phyloP scores from a whole-genome alignment of 2,329 filamentous ascomycete species.

The Hypomyces rosellus region DNA sequence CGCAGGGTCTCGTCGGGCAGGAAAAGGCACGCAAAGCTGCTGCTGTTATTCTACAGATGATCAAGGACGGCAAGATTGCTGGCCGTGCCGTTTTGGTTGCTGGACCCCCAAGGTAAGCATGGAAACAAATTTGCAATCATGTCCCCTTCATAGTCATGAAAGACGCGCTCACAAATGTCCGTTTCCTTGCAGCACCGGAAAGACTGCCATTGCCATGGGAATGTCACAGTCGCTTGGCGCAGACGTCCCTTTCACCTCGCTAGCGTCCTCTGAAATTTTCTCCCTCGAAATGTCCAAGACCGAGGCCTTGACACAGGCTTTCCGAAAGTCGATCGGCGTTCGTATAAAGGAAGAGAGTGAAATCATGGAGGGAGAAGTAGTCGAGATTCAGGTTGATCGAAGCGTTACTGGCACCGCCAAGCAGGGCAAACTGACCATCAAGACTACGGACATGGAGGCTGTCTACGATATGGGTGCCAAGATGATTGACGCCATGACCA shows the following conservation, averaged over 20 bases:
- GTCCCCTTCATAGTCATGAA: not conserved
- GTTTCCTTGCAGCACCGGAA: constrained; percentile 65
- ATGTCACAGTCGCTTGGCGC: constrained; percentile 94
- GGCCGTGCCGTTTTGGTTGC: constrained; percentile 91
- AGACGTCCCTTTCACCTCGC: constrained; percentile 93
- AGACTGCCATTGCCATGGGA: constrained; percentile 97
- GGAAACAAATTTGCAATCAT: not conserved
- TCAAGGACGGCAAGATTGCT: constrained; percentile 97
- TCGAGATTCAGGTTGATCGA: constrained; percentile 96
- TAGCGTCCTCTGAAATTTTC: constrained; percentile 95
- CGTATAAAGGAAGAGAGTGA: constrained; percentile 98
- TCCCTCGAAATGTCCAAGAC: constrained; percentile 99
- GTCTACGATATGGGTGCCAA: constrained; percentile 99
- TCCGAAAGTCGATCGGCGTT: constrained; percentile 96
- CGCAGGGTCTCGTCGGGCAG: constrained; percentile 92
- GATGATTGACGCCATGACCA: constrained; percentile 99
- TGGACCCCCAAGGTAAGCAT: constrained; percentile 69
- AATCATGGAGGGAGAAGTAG: constrained; percentile 97
- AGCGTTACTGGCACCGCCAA: constrained; percentile 95
- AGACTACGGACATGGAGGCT: constrained; percentile 99
- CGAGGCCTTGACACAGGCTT: constrained; percentile 95
- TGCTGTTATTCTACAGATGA: constrained; percentile 96
- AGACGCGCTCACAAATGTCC: not conserved
- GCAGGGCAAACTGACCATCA: constrained; percentile 98
- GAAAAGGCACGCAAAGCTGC: constrained; percentile 95